Evolutionary conservation across 2,329 filamentous ascomycete species (phyloP).

Genomic region (Penicillium hordei): DNA sequence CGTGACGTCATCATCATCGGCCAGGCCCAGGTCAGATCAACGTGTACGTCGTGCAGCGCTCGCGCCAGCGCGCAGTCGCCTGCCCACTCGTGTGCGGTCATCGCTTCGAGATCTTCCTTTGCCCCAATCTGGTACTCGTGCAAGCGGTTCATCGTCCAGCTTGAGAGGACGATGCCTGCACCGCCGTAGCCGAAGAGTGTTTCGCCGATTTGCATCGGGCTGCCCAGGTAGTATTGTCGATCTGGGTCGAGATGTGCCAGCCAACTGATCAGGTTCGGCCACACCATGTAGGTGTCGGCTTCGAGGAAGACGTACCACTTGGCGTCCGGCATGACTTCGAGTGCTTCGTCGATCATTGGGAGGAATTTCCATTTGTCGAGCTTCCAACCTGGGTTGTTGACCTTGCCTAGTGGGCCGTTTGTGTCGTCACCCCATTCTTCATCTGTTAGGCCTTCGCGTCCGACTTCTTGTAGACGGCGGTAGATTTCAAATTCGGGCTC

Average conservation of each 20-base stretch:
- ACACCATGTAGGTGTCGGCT: slow-evolving; percentile 57
- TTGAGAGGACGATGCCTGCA: slow-evolving; percentile 52
- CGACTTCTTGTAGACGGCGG: slow-evolving; percentile 44
- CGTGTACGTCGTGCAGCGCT: slow-evolving; percentile 44
- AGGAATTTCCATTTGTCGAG: slow-evolving; percentile 60
- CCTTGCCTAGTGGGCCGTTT: slow-evolving; percentile 37
- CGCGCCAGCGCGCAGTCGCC: slow-evolving; percentile 51
- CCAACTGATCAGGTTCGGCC: slow-evolving; percentile 54
- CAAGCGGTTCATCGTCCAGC: slow-evolving; percentile 44
- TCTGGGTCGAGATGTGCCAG: slow-evolving; percentile 49
- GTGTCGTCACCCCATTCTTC: slow-evolving; percentile 30
- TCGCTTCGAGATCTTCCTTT: slow-evolving; percentile 43
- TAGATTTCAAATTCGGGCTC: slow-evolving; percentile 52
- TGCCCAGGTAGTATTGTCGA: slow-evolving; percentile 53
- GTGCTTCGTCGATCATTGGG: slow-evolving; percentile 52
- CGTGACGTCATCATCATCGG: slow-evolving; percentile 45
- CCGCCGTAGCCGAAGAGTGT: slow-evolving; percentile 54
- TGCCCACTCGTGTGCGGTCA: slow-evolving; percentile 46
- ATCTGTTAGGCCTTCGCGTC: slow-evolving; percentile 41
- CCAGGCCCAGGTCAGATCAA: slow-evolving; percentile 46
- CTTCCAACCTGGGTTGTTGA: slow-evolving; percentile 50
- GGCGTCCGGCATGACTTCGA: slow-evolving; percentile 44
- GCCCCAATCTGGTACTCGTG: slow-evolving; percentile 39
- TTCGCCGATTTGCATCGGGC: slow-evolving; percentile 51
- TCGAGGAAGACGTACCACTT: slow-evolving; percentile 61